Evolutionary conservation across 2,329 filamentous ascomycete species (phyloP).

Genomic region (Fusarium temperatum): DNA sequence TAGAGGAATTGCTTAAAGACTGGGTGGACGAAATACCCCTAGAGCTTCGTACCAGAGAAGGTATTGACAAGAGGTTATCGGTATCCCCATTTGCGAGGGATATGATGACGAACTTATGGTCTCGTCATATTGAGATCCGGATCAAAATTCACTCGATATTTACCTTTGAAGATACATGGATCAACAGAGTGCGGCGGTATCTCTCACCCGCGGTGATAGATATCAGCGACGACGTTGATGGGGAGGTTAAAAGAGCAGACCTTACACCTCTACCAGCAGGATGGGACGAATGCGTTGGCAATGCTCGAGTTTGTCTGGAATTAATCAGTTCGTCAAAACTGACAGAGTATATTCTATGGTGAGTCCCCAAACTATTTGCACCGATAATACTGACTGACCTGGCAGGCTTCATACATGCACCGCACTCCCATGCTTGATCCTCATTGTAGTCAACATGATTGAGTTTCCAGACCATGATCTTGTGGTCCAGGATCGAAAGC

Average conservation of each 20-base stretch:
- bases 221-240: constrained; percentile 13
- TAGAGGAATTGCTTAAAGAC: constrained; percentile 20
- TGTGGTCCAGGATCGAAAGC: background rate
- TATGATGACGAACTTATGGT: constrained; percentile 21
- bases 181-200: constrained; percentile 22
- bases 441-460: constrained; percentile 35
- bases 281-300: constrained; percentile 30
- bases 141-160: constrained; percentile 30
- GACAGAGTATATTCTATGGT: constrained; percentile 34
- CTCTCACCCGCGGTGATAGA: constrained; percentile 26
- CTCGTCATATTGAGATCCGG: constrained; percentile 28
- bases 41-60: background rate
- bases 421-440: constrained; percentile 20
- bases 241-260: constrained; percentile 6
- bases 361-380: rapidly evolving
- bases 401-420: constrained; percentile 31
- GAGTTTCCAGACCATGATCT: constrained; percentile 25
- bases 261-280: constrained; percentile 23
- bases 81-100: background rate
- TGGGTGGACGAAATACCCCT: constrained; percentile 22
- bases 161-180: constrained; percentile 30
- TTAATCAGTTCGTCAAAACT: background rate
- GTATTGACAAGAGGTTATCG: background rate
- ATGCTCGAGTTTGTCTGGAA: constrained; percentile 20
- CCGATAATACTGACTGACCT: rapidly evolving